phyloP scores from a whole-genome alignment of 495 filamentous ascomycete genomes.

The Lophiostoma macrostomum region DNA sequence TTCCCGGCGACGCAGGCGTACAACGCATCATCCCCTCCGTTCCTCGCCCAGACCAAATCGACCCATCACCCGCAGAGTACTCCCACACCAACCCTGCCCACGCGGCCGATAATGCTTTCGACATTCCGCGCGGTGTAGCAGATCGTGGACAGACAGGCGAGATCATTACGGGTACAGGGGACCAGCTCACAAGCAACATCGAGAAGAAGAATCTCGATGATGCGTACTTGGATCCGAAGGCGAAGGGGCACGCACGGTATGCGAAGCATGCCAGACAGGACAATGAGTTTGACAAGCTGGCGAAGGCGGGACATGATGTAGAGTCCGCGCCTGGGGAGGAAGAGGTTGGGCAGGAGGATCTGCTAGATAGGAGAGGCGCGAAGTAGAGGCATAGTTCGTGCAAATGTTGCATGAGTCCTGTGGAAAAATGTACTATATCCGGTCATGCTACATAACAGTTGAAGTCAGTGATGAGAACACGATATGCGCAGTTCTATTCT shows the following conservation, averaged over 20 bases:
- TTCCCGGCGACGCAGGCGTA: slow-evolving; percentile 54
- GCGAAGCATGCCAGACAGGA: slow-evolving; percentile 13
- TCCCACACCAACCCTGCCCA: slow-evolving; percentile 39
- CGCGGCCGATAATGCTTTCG: slow-evolving; percentile 53
- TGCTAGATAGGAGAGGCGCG: slow-evolving; percentile 14
- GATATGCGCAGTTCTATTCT: too few species aligned
- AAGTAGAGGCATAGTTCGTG: too few species aligned
- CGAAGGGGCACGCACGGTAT: slow-evolving; percentile 8
- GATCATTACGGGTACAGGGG: slow-evolving; percentile 52
- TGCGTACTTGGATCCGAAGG: neutral
- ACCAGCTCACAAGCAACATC: slow-evolving; percentile 45
- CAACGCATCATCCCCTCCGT: slow-evolving; percentile 55
- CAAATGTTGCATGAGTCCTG: too few species aligned
- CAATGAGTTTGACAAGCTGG: neutral
- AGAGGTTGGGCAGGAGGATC: slow-evolving; percentile 13
- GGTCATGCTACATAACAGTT: too few species aligned
- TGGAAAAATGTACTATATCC: too few species aligned
- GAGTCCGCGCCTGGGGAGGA: slow-evolving; percentile 29
- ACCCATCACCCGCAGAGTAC: slow-evolving; percentile 35
- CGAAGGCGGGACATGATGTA: slow-evolving; percentile 5
- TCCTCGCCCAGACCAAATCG: slow-evolving; percentile 52
- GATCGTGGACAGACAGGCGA: slow-evolving; percentile 50
- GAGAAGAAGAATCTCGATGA: slow-evolving; percentile 48
- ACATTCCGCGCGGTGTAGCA: slow-evolving; percentile 50
- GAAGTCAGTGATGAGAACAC: too few species aligned